Base-by-base conservation (phyloP, 371 early-diverging fungal species). In the Blakeslea trispora region DNA sequence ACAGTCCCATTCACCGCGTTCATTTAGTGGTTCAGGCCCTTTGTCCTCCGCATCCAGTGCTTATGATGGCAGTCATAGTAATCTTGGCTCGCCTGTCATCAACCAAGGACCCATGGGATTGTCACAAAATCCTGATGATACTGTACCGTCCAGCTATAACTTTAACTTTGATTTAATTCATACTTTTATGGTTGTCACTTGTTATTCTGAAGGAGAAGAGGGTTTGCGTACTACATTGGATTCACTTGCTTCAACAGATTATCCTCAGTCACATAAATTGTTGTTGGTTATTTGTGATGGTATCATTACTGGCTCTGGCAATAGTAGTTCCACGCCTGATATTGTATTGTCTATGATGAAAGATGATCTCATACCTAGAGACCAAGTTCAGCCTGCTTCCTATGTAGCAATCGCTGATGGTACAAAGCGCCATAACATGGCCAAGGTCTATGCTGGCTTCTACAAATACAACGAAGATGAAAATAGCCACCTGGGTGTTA, bases 391-490 rank as follows among this genome's bases (percentile, higher is more conserved):
- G 32, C 75, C 88, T 17, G 70, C 84, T 32, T 79, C 83, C 21
- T 98, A 97, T 73, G 81, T 95, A 5, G 89, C 96, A 15, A 88
- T 97, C 53, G 92, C 94, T 0, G 83, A 90, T 55, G 98, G 97
- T 8, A 60, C 71, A 28, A 90, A 88, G 70, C 88, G 92, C 34
- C 86, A 90, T 64, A 98, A 98, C 66, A 89, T 89, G 87, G 97
- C 94, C 41, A 87, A 87, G 60, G 87, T 94, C 7, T 84, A 91
- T 69, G 80, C 90, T n/a, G 95, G 94, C 4, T 84, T 79, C 56
- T 94, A 94, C 59, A 56, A 70, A 17, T 81, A 83, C 39, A 79
- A 68, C 50, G 79, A 80, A 3, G 71, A 74, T 47, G 48, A 75
- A 5, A 40, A 53, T 15, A 68, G 61, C 11, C 52, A 51, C 3